These are phyloP conservation scores for Cunninghamia lanceolata DNA, from an alignment of 75 land plant genomes.

Conservation along the genomic window DNA sequence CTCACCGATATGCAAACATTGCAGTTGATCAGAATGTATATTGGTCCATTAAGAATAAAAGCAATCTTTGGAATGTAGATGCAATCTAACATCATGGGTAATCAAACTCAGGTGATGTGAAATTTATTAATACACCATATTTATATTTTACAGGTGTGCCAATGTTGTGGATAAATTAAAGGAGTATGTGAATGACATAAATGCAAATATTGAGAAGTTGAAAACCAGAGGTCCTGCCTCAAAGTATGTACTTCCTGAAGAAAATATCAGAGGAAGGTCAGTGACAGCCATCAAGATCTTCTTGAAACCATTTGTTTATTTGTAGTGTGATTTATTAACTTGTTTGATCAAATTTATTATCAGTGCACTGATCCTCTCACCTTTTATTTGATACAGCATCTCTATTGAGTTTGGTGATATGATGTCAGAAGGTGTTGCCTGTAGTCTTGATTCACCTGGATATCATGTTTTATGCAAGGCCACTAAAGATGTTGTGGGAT, in stretches of 20 bases:
- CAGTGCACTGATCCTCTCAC: background rate
- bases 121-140: background rate
- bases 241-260: constrained; percentile 82
- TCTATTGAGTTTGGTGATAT: constrained; percentile 70
- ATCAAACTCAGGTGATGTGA: background rate
- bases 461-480: constrained; percentile 84
- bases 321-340: background rate
- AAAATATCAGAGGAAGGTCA: constrained; percentile 77
- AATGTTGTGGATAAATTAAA: constrained; percentile 69
- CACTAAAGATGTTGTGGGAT: constrained; percentile 78
- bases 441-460: constrained; percentile 84
- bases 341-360: background rate
- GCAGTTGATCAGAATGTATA: background rate
- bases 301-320: background rate
- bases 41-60: background rate
- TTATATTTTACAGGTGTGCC: constrained; percentile 36
- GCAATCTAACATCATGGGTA: background rate
- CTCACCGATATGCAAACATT: background rate
- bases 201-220: constrained; percentile 76
- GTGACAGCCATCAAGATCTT: background rate
- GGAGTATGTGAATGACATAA: constrained; percentile 79
- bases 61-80: background rate
- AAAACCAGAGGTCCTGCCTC: constrained; percentile 85
- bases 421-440: constrained; percentile 77
- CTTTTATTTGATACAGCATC: constrained; percentile 40